Conservation (phyloP, 2,329 filamentous ascomycete species). For the Colletotrichum godetiae region DNA sequence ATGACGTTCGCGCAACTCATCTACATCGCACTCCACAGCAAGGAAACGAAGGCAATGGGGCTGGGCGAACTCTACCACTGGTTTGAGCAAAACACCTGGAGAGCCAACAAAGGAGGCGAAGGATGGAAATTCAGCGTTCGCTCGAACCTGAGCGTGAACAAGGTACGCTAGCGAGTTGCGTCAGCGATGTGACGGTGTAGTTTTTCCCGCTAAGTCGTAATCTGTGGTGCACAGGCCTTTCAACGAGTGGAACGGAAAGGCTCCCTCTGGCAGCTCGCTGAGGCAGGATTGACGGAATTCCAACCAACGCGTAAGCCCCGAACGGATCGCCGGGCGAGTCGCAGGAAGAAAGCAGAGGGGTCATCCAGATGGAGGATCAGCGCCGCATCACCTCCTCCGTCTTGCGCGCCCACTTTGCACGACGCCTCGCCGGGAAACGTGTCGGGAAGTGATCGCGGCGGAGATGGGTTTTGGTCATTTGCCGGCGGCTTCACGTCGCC, state of each 20-base stretch:
- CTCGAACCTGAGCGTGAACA: background rate
- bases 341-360: background rate
- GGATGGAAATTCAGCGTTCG: conserved; percentile 1
- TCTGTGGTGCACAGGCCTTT: background rate
- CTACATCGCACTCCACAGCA: background rate
- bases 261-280: background rate
- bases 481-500: background rate
- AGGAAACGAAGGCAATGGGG: background rate
- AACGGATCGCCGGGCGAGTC: too few species aligned
- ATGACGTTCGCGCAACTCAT: conserved; percentile 1
- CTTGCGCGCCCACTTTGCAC: too few species aligned
- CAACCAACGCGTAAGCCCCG: background rate
- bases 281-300: background rate
- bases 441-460: background rate
- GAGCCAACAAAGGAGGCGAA: background rate
- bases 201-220: background rate
- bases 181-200: too few species aligned
- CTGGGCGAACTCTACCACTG: background rate
- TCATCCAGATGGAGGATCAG: too few species aligned
- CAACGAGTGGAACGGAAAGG: background rate
- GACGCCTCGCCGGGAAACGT: background rate
- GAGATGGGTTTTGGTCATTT: background rate
- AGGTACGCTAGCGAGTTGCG: background rate
- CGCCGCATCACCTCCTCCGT: background rate
- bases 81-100: background rate